Evolutionary conservation across 1,284 basidiomycete species (phyloP), one percentile per base, ranked within the genome.

Genomic region (Ustanciosporium gigantosporum): DNA sequence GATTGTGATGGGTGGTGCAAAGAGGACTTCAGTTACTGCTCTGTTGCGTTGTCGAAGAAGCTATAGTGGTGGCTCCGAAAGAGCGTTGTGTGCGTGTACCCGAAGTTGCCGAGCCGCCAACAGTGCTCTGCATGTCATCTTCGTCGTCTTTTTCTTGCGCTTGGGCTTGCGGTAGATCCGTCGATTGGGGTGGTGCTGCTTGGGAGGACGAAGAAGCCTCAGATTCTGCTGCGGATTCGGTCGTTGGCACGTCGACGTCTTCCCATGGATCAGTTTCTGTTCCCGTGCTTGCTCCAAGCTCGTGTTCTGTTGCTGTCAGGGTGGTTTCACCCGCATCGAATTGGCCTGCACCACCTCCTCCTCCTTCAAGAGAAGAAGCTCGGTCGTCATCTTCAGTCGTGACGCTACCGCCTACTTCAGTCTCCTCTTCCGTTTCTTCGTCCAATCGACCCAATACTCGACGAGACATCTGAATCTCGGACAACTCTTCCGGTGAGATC

Each of bases 401-500:
- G 9, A 39, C 11, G 25, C 44, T 50, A 21, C 36, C 35, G 5
- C 40, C 59, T 0, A 68, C 53, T 19, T 73, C 70, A 8, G 70
- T 73, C 31, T 73, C 70, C 25, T 73, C 70, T 38, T 73, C 70
- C 11, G 70, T 73, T 50, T 73, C 70, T 35, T 73, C 70, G 31
- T 73, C 70, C 16, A 73, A 42, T 35, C 70, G 36, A 17, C 66
- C 68, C 25, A 73, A 37, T 15, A 71, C 66, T 17, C 70, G 46
- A 22, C 66, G 53, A 29, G 60, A 53, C 36, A 60, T 27, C 39
- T 57, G 43, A 9, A 66, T 48, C 32, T 64, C 60, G 11, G 41
- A 37, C 34, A 51, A 23, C 41, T 52, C 50, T 20, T 58, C 51
- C 14, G 45, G 45, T 25, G 44, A 46, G 20, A 62, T 50, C 4